A percentile compares a stretch with the other conserved stretches of the same genome.
These are phyloP conservation scores for Wallacemonas sp. DNA, from an alignment of 208 protist species.

Conservation along the genomic window DNA sequence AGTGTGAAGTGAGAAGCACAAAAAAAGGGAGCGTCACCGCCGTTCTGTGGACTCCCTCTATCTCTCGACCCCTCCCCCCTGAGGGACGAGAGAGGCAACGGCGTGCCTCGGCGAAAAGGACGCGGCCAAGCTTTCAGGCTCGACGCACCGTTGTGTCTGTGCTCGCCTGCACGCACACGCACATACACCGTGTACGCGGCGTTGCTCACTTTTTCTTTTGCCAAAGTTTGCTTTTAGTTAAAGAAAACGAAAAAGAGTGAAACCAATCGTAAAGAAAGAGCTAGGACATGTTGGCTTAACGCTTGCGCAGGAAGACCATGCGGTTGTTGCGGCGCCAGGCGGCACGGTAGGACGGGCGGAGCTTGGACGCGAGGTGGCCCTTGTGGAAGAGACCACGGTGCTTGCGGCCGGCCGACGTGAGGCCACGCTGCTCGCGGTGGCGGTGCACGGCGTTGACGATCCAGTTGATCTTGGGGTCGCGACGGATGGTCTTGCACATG, in stretches of 20 bases:
- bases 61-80: no score
- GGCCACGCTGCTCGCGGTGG: conserved; percentile 97
- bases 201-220: not conserved
- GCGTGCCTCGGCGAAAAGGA: no score
- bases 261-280: conserved; percentile 9
- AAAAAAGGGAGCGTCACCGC: no score
- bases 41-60: no score
- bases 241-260: conserved; percentile 2
- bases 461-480: conserved; percentile 99
- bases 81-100: no score
- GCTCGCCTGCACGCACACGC: no score
- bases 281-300: conserved; percentile 29
- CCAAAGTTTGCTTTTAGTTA: not conserved
- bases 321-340: conserved; percentile 98
- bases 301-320: conserved; percentile 87
- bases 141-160: no score
- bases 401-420: conserved; percentile 97
- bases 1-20: no score
- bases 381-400: conserved; percentile 96
- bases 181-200: not conserved
- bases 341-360: conserved; percentile 94
- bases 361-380: conserved; percentile 94
- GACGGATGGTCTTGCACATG: conserved; percentile 96
- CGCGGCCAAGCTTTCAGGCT: no score
- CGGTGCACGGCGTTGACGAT: conserved; percentile 97